A percentile compares a stretch with the other conserved stretches of the same genome.
phyloP scores from a whole-genome alignment of 768 basidiomycete genomes.

The Pleurotus salmoneostramineus region DNA sequence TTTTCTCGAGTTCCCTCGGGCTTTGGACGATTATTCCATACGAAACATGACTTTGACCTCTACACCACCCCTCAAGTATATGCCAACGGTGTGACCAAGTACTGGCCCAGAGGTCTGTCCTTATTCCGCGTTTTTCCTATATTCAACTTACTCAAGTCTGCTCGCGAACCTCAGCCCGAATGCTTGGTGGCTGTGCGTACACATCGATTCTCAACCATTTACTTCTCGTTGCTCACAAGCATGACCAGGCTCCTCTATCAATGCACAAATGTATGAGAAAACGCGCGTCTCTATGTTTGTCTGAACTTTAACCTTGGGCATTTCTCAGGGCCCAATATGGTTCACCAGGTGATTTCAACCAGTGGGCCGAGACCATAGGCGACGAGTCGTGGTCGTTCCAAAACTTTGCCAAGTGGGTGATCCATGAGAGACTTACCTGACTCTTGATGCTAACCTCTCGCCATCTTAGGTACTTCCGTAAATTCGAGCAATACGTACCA shows the following conservation, averaged over 20 bases:
- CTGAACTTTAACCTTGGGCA: not conserved
- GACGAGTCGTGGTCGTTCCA: constrained; percentile 60
- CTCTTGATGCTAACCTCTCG: not conserved
- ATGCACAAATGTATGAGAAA: constrained; percentile 44
- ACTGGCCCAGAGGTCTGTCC: constrained; percentile 62
- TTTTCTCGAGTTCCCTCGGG: constrained; percentile 41
- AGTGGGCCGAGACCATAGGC: constrained; percentile 53
- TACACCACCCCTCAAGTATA: constrained; percentile 53
- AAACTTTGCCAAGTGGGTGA: constrained; percentile 42
- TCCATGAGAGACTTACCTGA: not conserved
- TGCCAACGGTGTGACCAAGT: constrained; percentile 42
- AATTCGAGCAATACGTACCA: constrained; percentile 59
- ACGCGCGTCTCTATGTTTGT: not conserved
- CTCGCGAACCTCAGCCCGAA: constrained; percentile 37
- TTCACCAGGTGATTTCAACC: constrained; percentile 65
- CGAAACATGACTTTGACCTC: constrained; percentile 48
- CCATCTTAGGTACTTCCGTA: constrained; percentile 53
- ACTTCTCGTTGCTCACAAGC: not conserved
- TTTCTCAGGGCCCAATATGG: constrained; percentile 55
- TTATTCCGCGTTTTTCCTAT: not conserved
- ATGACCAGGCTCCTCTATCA: constrained; percentile 44
- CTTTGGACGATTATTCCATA: constrained; percentile 37
- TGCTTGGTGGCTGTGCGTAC: constrained; percentile 70
- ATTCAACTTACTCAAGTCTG: not conserved
- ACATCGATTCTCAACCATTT: not conserved